These are phyloP conservation scores for Camellia lanceoleosa DNA, from an alignment of 148 eudicot species.

Conservation along the genomic window DNA sequence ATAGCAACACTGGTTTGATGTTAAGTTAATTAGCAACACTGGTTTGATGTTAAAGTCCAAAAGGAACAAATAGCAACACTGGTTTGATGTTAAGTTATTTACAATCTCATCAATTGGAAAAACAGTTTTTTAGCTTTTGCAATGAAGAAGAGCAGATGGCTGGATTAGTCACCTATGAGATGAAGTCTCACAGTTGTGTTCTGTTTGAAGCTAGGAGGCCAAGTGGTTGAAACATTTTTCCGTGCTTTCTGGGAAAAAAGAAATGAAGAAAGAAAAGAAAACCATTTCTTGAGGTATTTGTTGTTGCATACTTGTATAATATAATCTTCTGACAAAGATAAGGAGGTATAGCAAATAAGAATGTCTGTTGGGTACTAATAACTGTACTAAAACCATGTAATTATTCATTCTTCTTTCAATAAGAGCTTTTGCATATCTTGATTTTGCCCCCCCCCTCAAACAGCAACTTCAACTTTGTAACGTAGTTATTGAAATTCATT, in stretches of 20 bases:
- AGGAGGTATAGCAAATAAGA: conserved; percentile 13
- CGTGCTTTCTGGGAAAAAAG: background rate
- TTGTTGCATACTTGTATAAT: background rate
- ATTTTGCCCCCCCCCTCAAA: background rate
- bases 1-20: no score
- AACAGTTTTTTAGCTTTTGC: no score
- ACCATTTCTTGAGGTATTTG: background rate
- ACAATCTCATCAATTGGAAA: no score
- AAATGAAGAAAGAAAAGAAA: background rate
- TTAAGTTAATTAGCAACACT: no score
- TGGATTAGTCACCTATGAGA: conserved; percentile 49
- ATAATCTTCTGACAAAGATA: background rate
- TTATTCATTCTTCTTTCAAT: background rate
- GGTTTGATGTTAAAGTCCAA: no score
- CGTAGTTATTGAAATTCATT: no score
- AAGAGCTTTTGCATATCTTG: background rate
- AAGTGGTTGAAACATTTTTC: conserved; percentile 3
- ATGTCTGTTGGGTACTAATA: background rate
- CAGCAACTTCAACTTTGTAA: no score
- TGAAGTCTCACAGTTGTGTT: conserved; percentile 77
- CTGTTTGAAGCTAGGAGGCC: conserved; percentile 64
- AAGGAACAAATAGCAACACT: no score
- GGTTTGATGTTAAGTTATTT: no score
- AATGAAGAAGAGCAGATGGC: conserved; percentile 34
- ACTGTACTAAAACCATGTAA: background rate